Evolutionary conservation across 192 early-diverging fungal species (phyloP), one percentile per base, ranked within the genome.

Genomic region (Coemansia erecta): DNA sequence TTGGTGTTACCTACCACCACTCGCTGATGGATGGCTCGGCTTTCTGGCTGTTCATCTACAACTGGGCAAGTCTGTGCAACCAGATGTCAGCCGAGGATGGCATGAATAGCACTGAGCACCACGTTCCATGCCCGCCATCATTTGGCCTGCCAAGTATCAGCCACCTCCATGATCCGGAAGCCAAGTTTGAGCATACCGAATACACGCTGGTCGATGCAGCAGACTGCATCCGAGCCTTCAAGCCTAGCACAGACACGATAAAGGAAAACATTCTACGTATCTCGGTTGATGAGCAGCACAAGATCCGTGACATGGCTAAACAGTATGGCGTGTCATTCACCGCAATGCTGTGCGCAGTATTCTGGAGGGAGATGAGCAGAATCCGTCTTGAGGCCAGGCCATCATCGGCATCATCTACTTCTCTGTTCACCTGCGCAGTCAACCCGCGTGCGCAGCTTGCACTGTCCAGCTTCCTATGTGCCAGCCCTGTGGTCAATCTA

Each of bases 1-100:
- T 78, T 5, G 76, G 76, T 11, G 60, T 78, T 19, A 64, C 19
- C 37, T 78, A 78, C 59, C 76, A 78, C 53, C 76, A 78, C 45
- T 65, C 70, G 24, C 60, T 78, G 46, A 68, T 78, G 65, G 76
- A 78, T 46, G 76, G 76, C 7, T 59, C 70, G 8, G 54, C 76
- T 10, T 72, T 78, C 33, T 78, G 76, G 76, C 53, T 39, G 15
- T 78, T 78, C 35, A 66, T 78, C 66, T 58, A 58, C 52, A 78
- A 78, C 60, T 78, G 76, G 76, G 65, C 76, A 0, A 45, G 53
- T 17, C 18, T 78, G 17, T 59, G 66, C 70, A 53, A 56, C 15
- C 59, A 60, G 4, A 56, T 68, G 19, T n/a, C 31, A 3, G 56
- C 11, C 1, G 18, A 55, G 3, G 39, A 23, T 15, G 2, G n/a